Evolutionary conservation across 2,329 filamentous ascomycete species (phyloP).

Genomic region (Corynespora cassiicola): DNA sequence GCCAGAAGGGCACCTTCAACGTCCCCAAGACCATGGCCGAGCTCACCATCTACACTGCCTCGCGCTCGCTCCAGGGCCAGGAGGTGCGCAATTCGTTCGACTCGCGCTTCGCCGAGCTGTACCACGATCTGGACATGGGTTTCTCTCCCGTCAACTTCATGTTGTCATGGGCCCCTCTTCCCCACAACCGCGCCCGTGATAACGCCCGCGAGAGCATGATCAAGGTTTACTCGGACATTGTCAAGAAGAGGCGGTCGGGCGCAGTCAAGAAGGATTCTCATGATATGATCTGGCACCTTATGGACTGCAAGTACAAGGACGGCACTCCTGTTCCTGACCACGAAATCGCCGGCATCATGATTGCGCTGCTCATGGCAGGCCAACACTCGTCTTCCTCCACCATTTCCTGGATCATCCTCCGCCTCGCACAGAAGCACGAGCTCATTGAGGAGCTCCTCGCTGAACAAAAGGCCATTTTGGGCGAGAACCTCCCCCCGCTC

Average conservation of each 20-base stretch:
- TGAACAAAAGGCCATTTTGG: constrained; percentile 79
- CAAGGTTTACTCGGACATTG: constrained; percentile 82
- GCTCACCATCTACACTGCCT: constrained; percentile 89
- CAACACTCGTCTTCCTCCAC: constrained; percentile 89
- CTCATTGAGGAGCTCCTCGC: constrained; percentile 81
- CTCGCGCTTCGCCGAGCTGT: constrained; percentile 78
- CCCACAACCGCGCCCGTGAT: constrained; percentile 86
- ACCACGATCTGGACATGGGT: constrained; percentile 89
- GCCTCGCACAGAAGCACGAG: constrained; percentile 77
- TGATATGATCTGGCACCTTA: constrained; percentile 91
- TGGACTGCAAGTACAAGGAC: constrained; percentile 85
- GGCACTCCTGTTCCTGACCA: constrained; percentile 79
- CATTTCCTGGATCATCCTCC: constrained; percentile 83
- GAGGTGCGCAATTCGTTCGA: constrained; percentile 84
- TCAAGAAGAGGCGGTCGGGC: constrained; percentile 71
- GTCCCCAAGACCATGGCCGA: constrained; percentile 80
- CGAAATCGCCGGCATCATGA: constrained; percentile 93
- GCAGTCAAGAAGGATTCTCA: constrained; percentile 56
- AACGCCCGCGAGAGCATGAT: constrained; percentile 81
- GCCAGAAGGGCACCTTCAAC: constrained; percentile 71
- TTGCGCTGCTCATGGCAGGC: constrained; percentile 88
- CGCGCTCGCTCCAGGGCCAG: constrained; percentile 82
- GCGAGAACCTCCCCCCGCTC: constrained; percentile 75
- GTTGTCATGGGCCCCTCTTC: constrained; percentile 85
- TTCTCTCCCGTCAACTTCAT: constrained; percentile 91